Conservation (phyloP, 352 stramenopile genomes). For the Vaucheria bursata region DNA sequence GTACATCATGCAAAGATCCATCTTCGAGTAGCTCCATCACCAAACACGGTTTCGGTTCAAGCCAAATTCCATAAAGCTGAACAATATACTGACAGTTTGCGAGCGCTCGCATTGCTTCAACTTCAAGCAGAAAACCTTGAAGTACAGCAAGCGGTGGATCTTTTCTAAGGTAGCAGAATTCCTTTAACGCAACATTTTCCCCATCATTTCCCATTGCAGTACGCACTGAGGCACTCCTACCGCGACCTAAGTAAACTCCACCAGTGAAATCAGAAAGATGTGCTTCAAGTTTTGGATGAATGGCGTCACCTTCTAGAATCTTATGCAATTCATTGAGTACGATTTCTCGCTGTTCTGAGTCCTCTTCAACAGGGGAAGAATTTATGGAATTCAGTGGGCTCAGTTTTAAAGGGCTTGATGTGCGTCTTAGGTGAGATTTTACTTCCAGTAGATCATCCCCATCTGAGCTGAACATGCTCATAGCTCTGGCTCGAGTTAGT, state of each 20-base stretch:
- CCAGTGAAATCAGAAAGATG: no score
- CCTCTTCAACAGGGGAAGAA: no score
- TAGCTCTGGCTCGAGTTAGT: no score
- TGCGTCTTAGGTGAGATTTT: no score
- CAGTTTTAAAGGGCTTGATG: no score
- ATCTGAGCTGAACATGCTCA: no score
- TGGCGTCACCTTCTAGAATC: no score
- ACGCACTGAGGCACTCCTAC: not conserved
- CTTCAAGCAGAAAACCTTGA: slow-evolving; percentile 11
- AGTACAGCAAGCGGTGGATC: slow-evolving; percentile 16
- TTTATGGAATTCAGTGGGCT: no score
- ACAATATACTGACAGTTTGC: slow-evolving; percentile 9
- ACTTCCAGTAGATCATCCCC: no score
- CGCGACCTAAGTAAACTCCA: not conserved
- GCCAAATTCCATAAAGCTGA: slow-evolving; percentile 22
- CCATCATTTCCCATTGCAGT: not conserved
- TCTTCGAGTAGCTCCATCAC: slow-evolving; percentile 22
- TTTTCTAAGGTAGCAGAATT: slow-evolving; percentile 24
- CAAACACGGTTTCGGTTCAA: slow-evolving; percentile 14
- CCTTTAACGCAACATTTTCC: slow-evolving; percentile 18
- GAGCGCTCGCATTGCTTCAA: slow-evolving; percentile 10
- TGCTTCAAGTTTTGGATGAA: no score
- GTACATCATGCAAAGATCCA: slow-evolving; percentile 17
- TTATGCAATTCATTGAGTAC: no score
- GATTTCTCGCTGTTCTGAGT: no score